These are phyloP conservation scores for Brassica cretica DNA, from an alignment of 345 rosid genomes.

Conservation along the genomic window DNA sequence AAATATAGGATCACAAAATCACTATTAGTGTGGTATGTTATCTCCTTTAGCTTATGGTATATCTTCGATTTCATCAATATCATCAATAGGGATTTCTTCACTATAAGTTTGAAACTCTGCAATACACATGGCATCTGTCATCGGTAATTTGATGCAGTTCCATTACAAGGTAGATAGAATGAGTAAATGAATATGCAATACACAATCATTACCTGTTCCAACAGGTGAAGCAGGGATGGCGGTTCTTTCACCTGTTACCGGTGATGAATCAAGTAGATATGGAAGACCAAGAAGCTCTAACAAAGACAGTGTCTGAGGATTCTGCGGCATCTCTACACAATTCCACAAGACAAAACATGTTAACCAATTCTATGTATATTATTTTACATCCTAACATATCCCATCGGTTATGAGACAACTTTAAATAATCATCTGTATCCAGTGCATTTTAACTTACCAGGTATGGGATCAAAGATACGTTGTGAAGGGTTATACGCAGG, in stretches of 20 bases:
- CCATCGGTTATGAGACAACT: neutral
- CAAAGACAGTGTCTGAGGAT: conserved; percentile 76
- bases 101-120: conserved; percentile 41
- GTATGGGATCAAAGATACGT: conserved; percentile 37
- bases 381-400: neutral
- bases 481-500: conserved; percentile 57
- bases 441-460: conserved; percentile 24
- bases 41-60: conserved; percentile 37
- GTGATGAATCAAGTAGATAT: conserved; percentile 64
- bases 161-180: neutral
- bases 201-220: conserved; percentile 48
- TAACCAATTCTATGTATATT: neutral
- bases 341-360: neutral
- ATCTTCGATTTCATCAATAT: conserved; percentile 72
- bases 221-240: conserved; percentile 34
- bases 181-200: neutral
- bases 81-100: conserved; percentile 81
- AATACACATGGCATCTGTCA: conserved; percentile 17
- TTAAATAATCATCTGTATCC: neutral
- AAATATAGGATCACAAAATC: neutral
- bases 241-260: conserved; percentile 45
- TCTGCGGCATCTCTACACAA: conserved; percentile 53
- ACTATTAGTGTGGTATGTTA: neutral
- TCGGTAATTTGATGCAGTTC: neutral
- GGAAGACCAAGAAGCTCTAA: conserved; percentile 82